Evolutionary conservation across 305 asterid genomes (phyloP).

Genomic region (Fraxinus sp.): DNA sequence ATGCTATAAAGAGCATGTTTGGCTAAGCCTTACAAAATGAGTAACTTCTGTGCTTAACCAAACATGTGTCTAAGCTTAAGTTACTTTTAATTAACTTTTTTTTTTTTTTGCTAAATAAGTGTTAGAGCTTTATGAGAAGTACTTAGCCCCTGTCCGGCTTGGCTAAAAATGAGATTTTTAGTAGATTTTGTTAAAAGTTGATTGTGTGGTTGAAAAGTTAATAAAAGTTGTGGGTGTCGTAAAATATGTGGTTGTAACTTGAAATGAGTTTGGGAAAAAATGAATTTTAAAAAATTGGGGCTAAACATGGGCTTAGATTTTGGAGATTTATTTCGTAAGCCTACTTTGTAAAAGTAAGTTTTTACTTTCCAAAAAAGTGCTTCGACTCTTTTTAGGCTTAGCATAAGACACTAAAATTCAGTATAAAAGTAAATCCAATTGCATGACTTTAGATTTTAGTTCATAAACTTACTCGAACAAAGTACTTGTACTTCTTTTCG

Average conservation of each 20-base stretch:
- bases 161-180: not conserved
- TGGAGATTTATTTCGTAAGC: not conserved
- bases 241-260: not conserved
- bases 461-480: not conserved
- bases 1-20: not conserved
- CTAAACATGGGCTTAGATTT: not conserved
- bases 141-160: not conserved
- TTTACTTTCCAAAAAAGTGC: not conserved
- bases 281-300: not conserved
- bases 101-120: not conserved
- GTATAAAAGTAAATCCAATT: not conserved
- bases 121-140: not conserved
- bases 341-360: not conserved
- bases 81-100: no score
- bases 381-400: not conserved
- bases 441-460: not conserved
- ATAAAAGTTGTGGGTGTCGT: no score
- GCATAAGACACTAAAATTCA: not conserved
- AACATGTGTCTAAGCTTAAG: not conserved
- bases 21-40: not conserved
- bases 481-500: not conserved
- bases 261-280: not conserved
- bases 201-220: not conserved
- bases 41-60: not conserved
- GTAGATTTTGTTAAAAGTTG: no score